These are phyloP conservation scores for Apiospora kogelbergensis DNA, from an alignment of 2,329 filamentous ascomycete genomes.

Conservation along the genomic window DNA sequence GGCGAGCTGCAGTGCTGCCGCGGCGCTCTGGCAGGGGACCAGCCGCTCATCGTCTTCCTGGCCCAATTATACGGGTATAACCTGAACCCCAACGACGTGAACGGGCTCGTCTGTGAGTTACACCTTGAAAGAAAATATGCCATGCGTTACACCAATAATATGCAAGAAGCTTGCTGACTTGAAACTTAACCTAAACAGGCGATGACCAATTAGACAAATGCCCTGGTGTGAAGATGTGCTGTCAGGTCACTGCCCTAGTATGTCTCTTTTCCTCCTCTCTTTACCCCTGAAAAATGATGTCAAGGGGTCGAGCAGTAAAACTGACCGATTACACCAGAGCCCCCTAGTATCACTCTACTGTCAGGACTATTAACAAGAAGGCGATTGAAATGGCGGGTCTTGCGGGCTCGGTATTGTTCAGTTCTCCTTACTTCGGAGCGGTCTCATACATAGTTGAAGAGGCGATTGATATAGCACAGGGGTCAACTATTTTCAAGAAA, in stretches of 20 bases:
- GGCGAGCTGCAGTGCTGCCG: slow-evolving; percentile 32
- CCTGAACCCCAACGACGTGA: slow-evolving; percentile 31
- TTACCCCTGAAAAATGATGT: too few relatives aligned
- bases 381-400: too few relatives aligned
- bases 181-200: slow-evolving; percentile 13
- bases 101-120: slow-evolving; percentile 31
- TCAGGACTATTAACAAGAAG: slow-evolving; percentile 17
- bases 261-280: slow-evolving; percentile 15
- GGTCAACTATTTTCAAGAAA: background rate
- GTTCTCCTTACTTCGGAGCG: too few relatives aligned
- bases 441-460: too few relatives aligned
- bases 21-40: slow-evolving; percentile 26
- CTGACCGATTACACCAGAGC: slow-evolving; percentile 21
- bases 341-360: slow-evolving; percentile 33
- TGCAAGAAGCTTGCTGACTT: background rate
- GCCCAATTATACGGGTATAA: slow-evolving; percentile 28
- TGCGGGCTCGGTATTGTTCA: background rate
- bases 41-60: slow-evolving; percentile 28
- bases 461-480: background rate
- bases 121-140: too few relatives aligned
- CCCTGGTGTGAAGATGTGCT: slow-evolving; percentile 32
- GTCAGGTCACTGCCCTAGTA: slow-evolving; percentile 31
- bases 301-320: background rate
- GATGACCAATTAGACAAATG: slow-evolving; percentile 24
- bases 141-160: too few relatives aligned